Evolutionary conservation across 768 basidiomycete species (phyloP), one percentile per base, ranked within the genome.

Genomic region (Tephrocybe rancida): DNA sequence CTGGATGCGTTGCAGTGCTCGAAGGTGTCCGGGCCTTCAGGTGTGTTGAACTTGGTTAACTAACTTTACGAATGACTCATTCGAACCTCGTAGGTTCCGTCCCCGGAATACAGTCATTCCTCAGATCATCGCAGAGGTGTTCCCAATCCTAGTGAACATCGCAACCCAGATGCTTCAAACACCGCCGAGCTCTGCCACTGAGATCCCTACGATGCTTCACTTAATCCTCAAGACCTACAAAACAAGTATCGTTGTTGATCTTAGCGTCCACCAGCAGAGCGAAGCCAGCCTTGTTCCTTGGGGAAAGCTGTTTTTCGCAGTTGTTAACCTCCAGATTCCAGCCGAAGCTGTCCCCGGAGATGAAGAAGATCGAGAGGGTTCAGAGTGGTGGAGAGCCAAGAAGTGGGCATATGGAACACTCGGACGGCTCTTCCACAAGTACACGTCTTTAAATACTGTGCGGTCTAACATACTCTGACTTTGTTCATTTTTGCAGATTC

Each of bases 361-460:
- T 52, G 81, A 85, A 56, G 88, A 92, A 5, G 88, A 88, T 14
- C 76, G 89, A 30, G 91, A 94, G 72, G 78, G 77, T 43, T 82
- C 77, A 42, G 88, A 91, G 61, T 96, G 94, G 93, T 92, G 92
- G 89, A 88, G 87, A 65, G 81, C 88, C 8, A 95, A 95, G 73
- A 96, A 96, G 66, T 95, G 93, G 94, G 90, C 93, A 0, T 94
- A 87, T 64, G 83, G 80, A n/a, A 84, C 84, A 32, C 74, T 96
- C 7, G 88, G 89, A 30, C 76, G 86, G 21, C 73, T 94, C 14
- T 94, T 94, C 79, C 87, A 88, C 62, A 79, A 88, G 81, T 86
- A 50, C 5, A 65, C 47, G 45, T 13, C 2, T 38, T 21, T 50
- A 9, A 3, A 22, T 11, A 8, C 9, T 6, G 18, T 25, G 52